These are phyloP conservation scores for Breviolum minutum DNA, from an alignment of 73 alveolate genomes.

Conservation along the genomic window DNA sequence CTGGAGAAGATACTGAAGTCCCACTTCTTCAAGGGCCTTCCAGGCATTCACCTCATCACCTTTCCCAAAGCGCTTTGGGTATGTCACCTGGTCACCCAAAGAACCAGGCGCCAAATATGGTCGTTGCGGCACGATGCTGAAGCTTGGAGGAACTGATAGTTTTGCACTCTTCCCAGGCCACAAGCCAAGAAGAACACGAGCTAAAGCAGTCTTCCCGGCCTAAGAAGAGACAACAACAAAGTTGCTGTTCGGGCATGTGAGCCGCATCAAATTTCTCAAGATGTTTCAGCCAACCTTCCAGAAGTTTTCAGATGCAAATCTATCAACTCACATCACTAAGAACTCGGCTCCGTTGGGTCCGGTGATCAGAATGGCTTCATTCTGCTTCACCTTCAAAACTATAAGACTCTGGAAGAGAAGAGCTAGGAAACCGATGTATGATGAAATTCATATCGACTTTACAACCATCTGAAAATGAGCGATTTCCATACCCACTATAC, in stretches of 20 bases:
- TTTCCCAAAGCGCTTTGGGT: conserved; percentile 73
- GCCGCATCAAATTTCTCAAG: neutral
- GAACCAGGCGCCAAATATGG: conserved; percentile 80
- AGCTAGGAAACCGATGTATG: neutral
- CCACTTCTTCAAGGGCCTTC: conserved; percentile 44
- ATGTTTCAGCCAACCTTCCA: neutral
- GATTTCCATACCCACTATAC: no score
- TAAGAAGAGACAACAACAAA: neutral
- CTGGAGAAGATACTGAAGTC: conserved; percentile 41
- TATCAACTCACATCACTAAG: neutral
- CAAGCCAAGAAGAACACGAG: conserved; percentile 82
- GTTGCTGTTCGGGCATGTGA: neutral
- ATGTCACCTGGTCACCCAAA: conserved; percentile 84
- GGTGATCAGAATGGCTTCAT: conserved; percentile 51
- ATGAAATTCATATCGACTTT: neutral
- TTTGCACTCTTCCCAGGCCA: conserved; percentile 32
- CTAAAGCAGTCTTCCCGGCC: conserved; percentile 85
- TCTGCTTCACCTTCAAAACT: conserved; percentile 9
- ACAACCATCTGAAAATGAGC: no score
- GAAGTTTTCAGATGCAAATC: neutral
- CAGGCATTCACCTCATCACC: conserved; percentile 4
- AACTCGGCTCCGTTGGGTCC: conserved; percentile 41
- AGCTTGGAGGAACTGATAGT: conserved; percentile 20
- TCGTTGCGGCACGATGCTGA: conserved; percentile 76
- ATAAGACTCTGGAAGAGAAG: neutral